Conservation (phyloP, 2,329 filamentous ascomycete species). For the Neofusicoccum parvum region DNA sequence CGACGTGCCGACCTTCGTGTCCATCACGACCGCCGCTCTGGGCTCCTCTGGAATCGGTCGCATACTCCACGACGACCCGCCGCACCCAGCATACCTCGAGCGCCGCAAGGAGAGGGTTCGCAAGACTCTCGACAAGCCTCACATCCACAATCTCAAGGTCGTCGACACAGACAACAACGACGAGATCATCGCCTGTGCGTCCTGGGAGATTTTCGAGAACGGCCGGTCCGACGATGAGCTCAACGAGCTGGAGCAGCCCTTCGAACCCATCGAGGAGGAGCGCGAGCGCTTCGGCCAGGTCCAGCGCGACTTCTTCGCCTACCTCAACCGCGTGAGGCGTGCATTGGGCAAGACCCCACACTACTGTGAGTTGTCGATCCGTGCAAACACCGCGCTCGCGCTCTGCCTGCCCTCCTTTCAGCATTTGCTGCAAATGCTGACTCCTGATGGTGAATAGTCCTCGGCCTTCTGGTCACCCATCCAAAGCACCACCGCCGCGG, state of each 20-base stretch:
- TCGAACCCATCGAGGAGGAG: slow-evolving; percentile 13
- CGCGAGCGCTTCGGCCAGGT: background rate
- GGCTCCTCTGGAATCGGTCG: slow-evolving; percentile 28
- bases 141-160: slow-evolving; percentile 25
- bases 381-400: too few relatives aligned
- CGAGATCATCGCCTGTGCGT: slow-evolving; percentile 24
- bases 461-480: slow-evolving; percentile 19
- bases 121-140: slow-evolving; percentile 32
- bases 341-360: slow-evolving; percentile 15
- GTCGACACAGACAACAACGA: slow-evolving; percentile 22
- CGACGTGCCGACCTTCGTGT: slow-evolving; percentile 34
- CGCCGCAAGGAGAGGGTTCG: slow-evolving; percentile 29
- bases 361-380: background rate
- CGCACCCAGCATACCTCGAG: slow-evolving; percentile 27
- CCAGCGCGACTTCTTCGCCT: slow-evolving; percentile 5
- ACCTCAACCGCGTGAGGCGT: background rate
- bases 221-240: slow-evolving; percentile 25
- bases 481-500: slow-evolving; percentile 20
- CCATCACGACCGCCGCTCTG: slow-evolving; percentile 35
- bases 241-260: slow-evolving; percentile 16
- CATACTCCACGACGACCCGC: slow-evolving; percentile 27
- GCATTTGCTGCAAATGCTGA: slow-evolving; percentile 29
- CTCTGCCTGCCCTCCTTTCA: background rate
- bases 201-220: slow-evolving; percentile 12
- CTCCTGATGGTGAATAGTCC: slow-evolving; percentile 23